Percentiles rank a stretch among this genome's conserved stretches.
These are phyloP conservation scores for Trichoderma sp. DNA, from an alignment of 2,329 filamentous ascomycete species.

Conservation along the genomic window DNA sequence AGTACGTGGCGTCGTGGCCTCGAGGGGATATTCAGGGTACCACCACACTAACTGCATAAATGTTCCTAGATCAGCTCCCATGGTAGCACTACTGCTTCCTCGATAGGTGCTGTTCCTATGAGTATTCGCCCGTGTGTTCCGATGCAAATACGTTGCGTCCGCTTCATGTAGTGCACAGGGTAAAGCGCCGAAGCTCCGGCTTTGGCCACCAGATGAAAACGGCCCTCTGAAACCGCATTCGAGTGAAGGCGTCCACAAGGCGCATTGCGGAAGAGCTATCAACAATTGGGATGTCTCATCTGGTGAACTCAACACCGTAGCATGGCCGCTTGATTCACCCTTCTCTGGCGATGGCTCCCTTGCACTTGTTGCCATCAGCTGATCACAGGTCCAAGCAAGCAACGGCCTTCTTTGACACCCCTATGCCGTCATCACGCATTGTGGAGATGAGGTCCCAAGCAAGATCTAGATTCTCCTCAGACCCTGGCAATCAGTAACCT, in stretches of 20 bases:
- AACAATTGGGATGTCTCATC: no score
- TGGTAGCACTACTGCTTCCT: no score
- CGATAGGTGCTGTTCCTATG: no score
- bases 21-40: neutral
- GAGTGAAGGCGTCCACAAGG: neutral
- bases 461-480: conserved; percentile 8
- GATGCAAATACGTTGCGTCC: neutral
- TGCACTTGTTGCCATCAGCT: neutral
- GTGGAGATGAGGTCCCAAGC: neutral
- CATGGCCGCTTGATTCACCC: no score
- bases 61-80: neutral
- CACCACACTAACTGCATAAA: neutral
- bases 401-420: neutral
- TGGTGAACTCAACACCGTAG: no score
- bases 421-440: conserved; percentile 25
- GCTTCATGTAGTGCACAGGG: neutral
- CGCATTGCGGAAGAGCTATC: no score
- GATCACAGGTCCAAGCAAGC: neutral
- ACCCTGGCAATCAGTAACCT: neutral
- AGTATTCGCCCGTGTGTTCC: no score
- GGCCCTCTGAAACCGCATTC: no score
- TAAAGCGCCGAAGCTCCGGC: neutral
- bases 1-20: no score
- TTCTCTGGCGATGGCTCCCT: neutral
- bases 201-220: no score